Conservation (phyloP, 345 rosid species). For the Cardamine resedifolia region DNA sequence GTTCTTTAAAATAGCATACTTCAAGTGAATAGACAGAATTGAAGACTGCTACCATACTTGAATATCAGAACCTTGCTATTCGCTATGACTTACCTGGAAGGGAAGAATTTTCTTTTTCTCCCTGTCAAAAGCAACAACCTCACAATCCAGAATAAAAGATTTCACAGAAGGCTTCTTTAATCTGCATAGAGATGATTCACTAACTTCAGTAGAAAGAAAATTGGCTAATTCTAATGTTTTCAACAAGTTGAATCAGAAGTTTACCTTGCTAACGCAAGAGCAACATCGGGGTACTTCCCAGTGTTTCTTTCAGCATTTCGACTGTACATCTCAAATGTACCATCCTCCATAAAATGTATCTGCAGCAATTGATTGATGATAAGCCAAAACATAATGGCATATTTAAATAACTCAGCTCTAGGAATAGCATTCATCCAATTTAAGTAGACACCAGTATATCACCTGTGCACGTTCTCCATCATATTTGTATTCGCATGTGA, state of each 20-base stretch:
- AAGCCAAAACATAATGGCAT: conserved; percentile 2
- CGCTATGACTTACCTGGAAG: conserved; percentile 68
- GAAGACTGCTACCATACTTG: conserved; percentile 19
- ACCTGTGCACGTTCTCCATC: conserved; percentile 99
- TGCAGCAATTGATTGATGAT: conserved; percentile 32
- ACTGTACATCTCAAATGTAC: conserved; percentile 90
- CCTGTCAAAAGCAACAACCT: conserved; percentile 85
- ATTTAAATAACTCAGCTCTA: background rate
- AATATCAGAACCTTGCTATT: conserved; percentile 16
- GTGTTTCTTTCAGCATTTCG: conserved; percentile 93
- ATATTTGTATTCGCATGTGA: conserved; percentile 87
- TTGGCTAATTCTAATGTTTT: conserved; percentile 10
- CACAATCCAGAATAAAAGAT: conserved; percentile 91
- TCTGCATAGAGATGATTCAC: conserved; percentile 46
- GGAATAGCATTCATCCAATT: background rate
- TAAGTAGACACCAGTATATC: conserved; percentile 21
- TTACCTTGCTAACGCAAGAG: conserved; percentile 70
- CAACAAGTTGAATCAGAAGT: conserved; percentile 15
- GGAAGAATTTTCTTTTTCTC: conserved; percentile 77
- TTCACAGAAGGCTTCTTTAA: conserved; percentile 65
- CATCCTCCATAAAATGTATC: conserved; percentile 90
- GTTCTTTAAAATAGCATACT: background rate
- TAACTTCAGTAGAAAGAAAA: conserved; percentile 25
- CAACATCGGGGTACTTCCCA: conserved; percentile 87
- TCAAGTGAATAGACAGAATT: background rate